Percentiles rank a stretch among this genome's conserved stretches.
These are phyloP conservation scores for Capsella bursapastoris DNA, from an alignment of 345 rosid species.

Conservation along the genomic window DNA sequence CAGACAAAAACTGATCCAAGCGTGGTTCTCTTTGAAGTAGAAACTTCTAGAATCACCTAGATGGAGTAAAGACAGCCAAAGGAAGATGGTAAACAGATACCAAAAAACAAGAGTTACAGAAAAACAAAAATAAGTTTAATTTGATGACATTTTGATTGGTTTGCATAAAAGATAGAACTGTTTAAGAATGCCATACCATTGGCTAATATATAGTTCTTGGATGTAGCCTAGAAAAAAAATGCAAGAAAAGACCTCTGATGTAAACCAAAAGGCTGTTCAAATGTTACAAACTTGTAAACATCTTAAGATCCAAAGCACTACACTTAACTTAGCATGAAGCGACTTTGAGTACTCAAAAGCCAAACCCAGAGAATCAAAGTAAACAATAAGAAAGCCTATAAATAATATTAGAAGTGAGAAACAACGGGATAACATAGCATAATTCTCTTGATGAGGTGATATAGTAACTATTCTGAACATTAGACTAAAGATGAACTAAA, in stretches of 20 bases:
- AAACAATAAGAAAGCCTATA: slow-evolving; percentile 3
- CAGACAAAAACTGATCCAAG: slow-evolving; percentile 46
- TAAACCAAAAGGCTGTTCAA: too few species aligned
- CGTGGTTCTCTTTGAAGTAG: slow-evolving; percentile 44
- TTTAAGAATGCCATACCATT: too few species aligned
- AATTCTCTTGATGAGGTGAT: neutral
- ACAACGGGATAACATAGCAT: neutral
- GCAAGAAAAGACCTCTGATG: too few species aligned
- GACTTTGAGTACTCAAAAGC: neutral
- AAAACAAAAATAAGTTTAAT: too few species aligned
- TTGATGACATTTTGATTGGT: too few species aligned
- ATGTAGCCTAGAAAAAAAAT: too few species aligned
- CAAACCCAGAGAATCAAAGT: slow-evolving; percentile 12
- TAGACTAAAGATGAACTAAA: slow-evolving; percentile 3
- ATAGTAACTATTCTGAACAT: neutral
- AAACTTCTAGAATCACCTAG: neutral
- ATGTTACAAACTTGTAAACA: too few species aligned
- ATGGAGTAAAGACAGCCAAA: slow-evolving; percentile 8
- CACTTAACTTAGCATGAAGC: slow-evolving; percentile 1
- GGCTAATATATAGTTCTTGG: too few species aligned
- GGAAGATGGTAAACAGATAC: neutral
- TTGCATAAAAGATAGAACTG: too few species aligned
- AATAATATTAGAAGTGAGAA: neutral
- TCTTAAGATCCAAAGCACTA: slow-evolving; percentile 1
- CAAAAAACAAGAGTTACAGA: neutral